phyloP scores from a whole-genome alignment of 768 basidiomycete species.

The Suillus cothurnatus region DNA sequence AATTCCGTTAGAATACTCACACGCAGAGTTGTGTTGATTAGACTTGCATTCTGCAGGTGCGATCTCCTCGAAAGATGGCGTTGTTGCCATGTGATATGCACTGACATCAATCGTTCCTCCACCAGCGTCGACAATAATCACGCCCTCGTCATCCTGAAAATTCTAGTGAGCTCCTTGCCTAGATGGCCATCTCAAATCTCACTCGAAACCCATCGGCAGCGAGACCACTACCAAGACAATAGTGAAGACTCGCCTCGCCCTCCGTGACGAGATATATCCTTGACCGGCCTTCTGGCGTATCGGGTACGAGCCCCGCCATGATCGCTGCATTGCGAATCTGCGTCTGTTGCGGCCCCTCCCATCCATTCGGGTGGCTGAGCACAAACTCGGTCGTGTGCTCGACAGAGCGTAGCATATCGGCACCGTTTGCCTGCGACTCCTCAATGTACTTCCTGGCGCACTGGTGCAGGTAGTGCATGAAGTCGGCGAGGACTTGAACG shows the following conservation, averaged over 20 bases:
- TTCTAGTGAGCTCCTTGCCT: conserved; percentile 1
- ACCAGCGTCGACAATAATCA: conserved; percentile 62
- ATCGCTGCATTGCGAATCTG: conserved; percentile 48
- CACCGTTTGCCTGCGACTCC: conserved; percentile 47
- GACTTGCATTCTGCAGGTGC: conserved; percentile 45
- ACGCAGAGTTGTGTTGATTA: neutral
- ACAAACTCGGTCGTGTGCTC: conserved; percentile 45
- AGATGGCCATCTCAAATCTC: neutral
- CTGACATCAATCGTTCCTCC: conserved; percentile 66
- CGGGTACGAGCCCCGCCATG: conserved; percentile 41
- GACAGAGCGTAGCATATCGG: conserved; percentile 43
- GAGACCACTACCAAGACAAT: conserved; percentile 42
- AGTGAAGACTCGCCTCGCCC: conserved; percentile 57
- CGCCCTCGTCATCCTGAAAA: conserved; percentile 44
- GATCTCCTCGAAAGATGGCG: conserved; percentile 47
- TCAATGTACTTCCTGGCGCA: conserved; percentile 47
- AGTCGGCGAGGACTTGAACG: conserved; percentile 49
- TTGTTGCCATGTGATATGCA: conserved; percentile 47
- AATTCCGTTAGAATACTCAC: conserved; percentile 8
- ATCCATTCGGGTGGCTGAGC: conserved; percentile 50
- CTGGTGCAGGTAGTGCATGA: conserved; percentile 46
- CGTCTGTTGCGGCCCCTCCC: conserved; percentile 47
- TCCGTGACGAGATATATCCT: conserved; percentile 51
- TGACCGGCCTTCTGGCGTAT: conserved; percentile 36
- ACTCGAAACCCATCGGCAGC: conserved; percentile 31